Conservation (phyloP, 129 eudicot genomes). For the Calendula officinalis region DNA sequence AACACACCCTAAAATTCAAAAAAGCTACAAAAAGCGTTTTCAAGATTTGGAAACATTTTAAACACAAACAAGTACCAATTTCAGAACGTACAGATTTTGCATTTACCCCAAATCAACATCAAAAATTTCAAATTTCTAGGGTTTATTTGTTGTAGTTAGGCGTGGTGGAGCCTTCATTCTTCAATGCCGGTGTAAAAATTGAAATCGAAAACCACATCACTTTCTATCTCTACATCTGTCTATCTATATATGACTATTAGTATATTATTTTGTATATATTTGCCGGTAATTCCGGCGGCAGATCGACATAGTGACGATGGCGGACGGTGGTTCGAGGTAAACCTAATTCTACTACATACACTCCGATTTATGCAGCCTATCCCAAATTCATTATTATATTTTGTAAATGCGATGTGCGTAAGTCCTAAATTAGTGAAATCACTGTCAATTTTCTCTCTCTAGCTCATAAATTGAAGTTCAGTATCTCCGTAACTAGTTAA, state of each 20-base stretch:
- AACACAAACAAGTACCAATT: neutral
- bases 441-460: too few species aligned
- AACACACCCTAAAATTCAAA: too few species aligned
- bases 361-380: conserved; percentile 27
- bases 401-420: too few species aligned
- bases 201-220: conserved; percentile 11
- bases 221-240: conserved; percentile 28
- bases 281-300: conserved; percentile 42
- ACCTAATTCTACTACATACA: conserved; percentile 22
- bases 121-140: conserved; percentile 13
- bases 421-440: too few species aligned
- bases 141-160: conserved; percentile 3
- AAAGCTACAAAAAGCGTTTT: neutral
- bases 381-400: conserved; percentile 22
- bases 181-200: conserved; percentile 29
- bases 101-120: conserved; percentile 1
- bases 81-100: conserved; percentile 12
- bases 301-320: conserved; percentile 27
- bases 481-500: neutral
- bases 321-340: conserved; percentile 34
- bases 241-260: conserved; percentile 17
- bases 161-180: conserved; percentile 17
- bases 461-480: neutral
- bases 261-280: neutral
- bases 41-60: neutral